Conservation (phyloP, 805 yeast genomes). For the Saturnispora diversa region DNA sequence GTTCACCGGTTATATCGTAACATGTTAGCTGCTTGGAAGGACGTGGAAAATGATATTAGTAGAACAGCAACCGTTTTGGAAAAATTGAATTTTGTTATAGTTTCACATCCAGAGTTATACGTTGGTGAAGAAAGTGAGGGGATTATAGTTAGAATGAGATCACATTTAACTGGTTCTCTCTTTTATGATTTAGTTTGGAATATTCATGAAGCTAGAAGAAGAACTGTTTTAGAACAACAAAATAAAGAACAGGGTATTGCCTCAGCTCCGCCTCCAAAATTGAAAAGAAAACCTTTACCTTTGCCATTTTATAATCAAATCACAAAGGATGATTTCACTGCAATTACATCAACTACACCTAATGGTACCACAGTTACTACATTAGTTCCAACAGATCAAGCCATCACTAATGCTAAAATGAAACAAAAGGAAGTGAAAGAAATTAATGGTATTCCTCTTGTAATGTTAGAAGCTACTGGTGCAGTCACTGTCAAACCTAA, state of each 20-base stretch:
- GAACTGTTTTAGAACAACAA: slow-evolving; percentile 39
- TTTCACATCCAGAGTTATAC: slow-evolving; percentile 80
- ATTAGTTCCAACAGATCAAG: slow-evolving; percentile 77
- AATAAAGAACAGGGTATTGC: slow-evolving; percentile 13
- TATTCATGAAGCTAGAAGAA: slow-evolving; percentile 85
- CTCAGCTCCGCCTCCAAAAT: slow-evolving; percentile 6
- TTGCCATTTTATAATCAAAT: slow-evolving; percentile 87
- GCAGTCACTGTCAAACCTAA: slow-evolving; percentile 34
- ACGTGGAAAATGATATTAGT: slow-evolving; percentile 81
- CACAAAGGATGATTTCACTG: slow-evolving; percentile 78
- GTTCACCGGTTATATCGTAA: slow-evolving; percentile 83
- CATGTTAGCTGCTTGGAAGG: slow-evolving; percentile 86
- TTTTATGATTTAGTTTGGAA: slow-evolving; percentile 92
- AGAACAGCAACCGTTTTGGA: slow-evolving; percentile 88
- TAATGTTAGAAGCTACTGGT: slow-evolving; percentile 73
- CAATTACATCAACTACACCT: slow-evolving; percentile 80
- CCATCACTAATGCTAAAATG: slow-evolving; percentile 53
- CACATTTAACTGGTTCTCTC: slow-evolving; percentile 83
- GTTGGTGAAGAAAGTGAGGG: slow-evolving; percentile 50
- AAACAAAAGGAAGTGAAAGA: slow-evolving; percentile 42
- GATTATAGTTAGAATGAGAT: slow-evolving; percentile 80
- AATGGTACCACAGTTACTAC: slow-evolving; percentile 89
- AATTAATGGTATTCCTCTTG: slow-evolving; percentile 34
- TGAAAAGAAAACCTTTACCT: slow-evolving; percentile 45
- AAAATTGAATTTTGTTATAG: slow-evolving; percentile 76